Base-by-base conservation (phyloP, 106 monocot species). In the Phalaenopsis aphrodite region DNA sequence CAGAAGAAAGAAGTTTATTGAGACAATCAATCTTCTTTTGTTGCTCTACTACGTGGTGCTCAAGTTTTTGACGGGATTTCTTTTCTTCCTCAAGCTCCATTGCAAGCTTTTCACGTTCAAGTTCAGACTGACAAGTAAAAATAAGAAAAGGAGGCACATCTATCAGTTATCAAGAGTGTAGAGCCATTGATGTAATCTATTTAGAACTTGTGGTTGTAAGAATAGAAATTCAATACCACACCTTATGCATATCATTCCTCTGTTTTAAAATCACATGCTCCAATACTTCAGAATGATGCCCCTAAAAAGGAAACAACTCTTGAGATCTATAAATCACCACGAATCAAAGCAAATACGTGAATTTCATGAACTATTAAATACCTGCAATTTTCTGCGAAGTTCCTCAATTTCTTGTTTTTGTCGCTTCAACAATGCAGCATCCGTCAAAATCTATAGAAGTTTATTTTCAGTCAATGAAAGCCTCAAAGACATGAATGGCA, bases 241-340 rank as follows among this genome's bases (percentile, higher is more conserved):
- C 97, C 89, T 94, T 98, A 79, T 94, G 90, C 97, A 98, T 98
- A 81, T 98, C 97, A 76, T 98, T 98, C 55, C 94, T 77, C 78
- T 92, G 97, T 78, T 98, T 94, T 65, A 94, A 84, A 37, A 98
- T 86, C 23, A 92, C 88, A 88, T 98, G 97, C 83, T 97, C 97
- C 68, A 97, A 84, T 55, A 92, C 90, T 80, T 94, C 97, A 72
- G 97, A 94, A 67, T 97, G 90, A 80, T 92, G 92, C 36, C 97
- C 97, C 97, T 97, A 80, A 2, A 74, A 74, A 42, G 19, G 74
- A 74, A 74, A 74, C 1, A 42, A 12, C 42, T 43, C 5, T n/a
- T 69, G 4, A 11, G 14, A 69, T 10, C 39, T 69, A 69, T 36
- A 36, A 39, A 69, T 36, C 10, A 69, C 36, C 39, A 12, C 8